Evolutionary conservation across 2,329 filamentous ascomycete species (phyloP).

Genomic region (Sarocladiaceae sp.): DNA sequence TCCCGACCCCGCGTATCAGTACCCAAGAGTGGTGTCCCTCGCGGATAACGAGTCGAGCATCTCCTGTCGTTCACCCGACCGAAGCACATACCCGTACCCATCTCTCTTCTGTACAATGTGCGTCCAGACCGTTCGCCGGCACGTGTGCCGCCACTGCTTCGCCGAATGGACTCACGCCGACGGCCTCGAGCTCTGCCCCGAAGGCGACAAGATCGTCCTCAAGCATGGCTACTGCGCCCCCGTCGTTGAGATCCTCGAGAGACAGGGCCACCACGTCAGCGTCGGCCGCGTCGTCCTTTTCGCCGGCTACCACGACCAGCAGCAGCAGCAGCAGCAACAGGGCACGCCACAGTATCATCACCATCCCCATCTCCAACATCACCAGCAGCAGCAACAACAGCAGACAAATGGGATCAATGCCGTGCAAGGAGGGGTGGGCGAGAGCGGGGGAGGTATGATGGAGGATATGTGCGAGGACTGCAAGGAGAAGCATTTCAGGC

Average conservation of each 20-base stretch:
- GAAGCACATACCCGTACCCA: neutral
- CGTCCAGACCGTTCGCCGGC: conserved; percentile 1
- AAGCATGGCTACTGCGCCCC: conserved; percentile 9
- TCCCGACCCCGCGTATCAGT: no score
- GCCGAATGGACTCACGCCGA: neutral
- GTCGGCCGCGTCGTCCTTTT: neutral
- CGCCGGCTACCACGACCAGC: neutral
- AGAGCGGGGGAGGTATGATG: no score
- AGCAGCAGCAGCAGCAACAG: conserved; percentile 3
- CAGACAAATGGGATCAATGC: no score
- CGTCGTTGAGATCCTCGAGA: neutral
- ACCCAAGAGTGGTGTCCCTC: no score
- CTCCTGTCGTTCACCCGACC: neutral
- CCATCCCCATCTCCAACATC: neutral
- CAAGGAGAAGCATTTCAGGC: conserved; percentile 5
- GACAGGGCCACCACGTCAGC: conserved; percentile 1
- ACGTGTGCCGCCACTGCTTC: conserved; percentile 4
- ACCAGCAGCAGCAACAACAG: no score
- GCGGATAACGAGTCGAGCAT: no score
- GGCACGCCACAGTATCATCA: neutral
- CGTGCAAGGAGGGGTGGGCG: no score
- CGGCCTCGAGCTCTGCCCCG: conserved; percentile 6
- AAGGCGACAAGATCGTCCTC: conserved; percentile 3
- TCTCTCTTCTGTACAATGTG: neutral
- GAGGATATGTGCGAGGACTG: conserved; percentile 7